Evolutionary conservation across 2,329 filamentous ascomycete genomes (phyloP).

Genomic region (Colletotrichum simmondsii): DNA sequence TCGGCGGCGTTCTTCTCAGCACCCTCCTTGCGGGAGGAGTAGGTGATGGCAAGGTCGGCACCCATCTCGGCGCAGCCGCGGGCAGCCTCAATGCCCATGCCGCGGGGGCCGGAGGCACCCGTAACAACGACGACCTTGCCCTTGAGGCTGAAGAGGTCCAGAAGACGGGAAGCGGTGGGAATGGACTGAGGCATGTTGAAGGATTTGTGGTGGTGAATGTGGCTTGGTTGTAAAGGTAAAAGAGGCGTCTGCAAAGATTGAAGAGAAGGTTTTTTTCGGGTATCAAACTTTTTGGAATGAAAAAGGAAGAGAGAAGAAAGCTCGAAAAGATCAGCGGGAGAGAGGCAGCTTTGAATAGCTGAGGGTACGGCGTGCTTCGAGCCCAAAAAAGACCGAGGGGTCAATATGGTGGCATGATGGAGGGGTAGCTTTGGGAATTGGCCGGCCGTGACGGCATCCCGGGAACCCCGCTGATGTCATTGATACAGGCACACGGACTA

Average conservation of each 20-base stretch:
- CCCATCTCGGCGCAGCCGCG: conserved; percentile 78
- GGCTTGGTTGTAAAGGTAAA: not conserved
- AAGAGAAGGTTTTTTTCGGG: not conserved
- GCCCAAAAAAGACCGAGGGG: not conserved
- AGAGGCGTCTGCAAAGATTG: not conserved
- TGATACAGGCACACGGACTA: conserved; percentile 12
- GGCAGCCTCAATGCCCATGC: conserved; percentile 77
- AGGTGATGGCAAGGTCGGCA: conserved; percentile 77
- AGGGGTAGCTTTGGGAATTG: conserved; percentile 28
- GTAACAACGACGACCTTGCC: conserved; percentile 79
- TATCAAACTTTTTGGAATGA: conserved; percentile 11
- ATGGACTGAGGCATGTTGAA: conserved; percentile 43
- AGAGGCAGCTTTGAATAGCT: conserved; percentile 20
- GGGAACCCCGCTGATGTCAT: conserved; percentile 33
- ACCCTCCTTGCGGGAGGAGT: conserved; percentile 75
- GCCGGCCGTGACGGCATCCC: conserved; percentile 29
- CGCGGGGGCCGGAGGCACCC: conserved; percentile 75
- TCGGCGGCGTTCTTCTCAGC: conserved; percentile 74
- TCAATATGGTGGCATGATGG: conserved; percentile 25
- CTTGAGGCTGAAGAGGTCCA: conserved; percentile 78
- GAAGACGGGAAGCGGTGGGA: conserved; percentile 67
- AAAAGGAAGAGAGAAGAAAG: not conserved
- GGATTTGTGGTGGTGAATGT: not conserved
- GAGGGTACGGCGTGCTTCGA: conserved; percentile 1
- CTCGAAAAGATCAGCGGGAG: not conserved